Evolutionary conservation across 192 early-diverging fungal species (phyloP).

Genomic region (Gaertneriomyces semiglobifer): DNA sequence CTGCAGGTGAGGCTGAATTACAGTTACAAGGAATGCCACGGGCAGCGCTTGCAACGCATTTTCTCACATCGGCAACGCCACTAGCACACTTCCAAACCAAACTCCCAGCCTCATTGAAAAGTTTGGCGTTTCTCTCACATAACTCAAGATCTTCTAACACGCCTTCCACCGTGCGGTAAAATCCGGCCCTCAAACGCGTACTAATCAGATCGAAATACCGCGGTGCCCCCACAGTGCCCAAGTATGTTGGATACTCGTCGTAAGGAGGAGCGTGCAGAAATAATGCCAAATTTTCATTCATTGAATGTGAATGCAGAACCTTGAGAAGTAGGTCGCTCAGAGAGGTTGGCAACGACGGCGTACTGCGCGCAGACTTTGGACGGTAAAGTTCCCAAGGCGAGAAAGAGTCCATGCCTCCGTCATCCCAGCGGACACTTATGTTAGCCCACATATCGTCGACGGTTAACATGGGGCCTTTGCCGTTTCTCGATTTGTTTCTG

Average conservation of each 20-base stretch:
- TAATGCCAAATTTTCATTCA: conserved; percentile 9
- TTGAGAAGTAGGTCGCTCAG: neutral
- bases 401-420: neutral
- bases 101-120: too few relatives aligned
- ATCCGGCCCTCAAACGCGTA: conserved; percentile 20
- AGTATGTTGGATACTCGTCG: conserved; percentile 27
- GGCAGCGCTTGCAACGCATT: too few relatives aligned
- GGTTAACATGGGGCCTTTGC: conserved; percentile 6
- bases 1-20: too few relatives aligned
- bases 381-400: conserved; percentile 2
- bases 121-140: too few relatives aligned
- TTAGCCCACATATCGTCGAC: too few relatives aligned
- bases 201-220: conserved; percentile 25
- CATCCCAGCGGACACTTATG: conserved; percentile 16
- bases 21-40: too few relatives aligned
- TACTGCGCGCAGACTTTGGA: neutral
- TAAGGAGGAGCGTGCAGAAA: conserved; percentile 26
- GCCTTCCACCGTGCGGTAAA: conserved; percentile 30
- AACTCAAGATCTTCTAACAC: too few relatives aligned
- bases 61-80: too few relatives aligned
- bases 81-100: too few relatives aligned
- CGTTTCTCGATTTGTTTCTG: conserved; percentile 7
- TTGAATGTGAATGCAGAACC: neutral
- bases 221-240: conserved; percentile 26
- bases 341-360: neutral